Evolutionary conservation across 169 alveolate species (phyloP), one percentile per base, ranked within the genome.

Genomic region (Eimeria praecox): DNA sequence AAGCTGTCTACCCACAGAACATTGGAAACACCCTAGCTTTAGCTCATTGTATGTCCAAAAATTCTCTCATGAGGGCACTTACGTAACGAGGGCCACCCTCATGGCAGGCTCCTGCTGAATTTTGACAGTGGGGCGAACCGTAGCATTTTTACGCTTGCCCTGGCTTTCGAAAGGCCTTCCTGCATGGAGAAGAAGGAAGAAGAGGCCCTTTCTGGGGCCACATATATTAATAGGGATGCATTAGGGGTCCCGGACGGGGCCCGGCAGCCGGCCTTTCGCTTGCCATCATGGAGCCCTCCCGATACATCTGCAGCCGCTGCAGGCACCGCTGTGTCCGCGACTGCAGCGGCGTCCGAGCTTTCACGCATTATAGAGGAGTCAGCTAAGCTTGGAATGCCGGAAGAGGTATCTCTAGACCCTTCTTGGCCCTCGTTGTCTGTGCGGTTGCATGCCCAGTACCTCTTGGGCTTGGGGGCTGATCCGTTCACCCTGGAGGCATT

Each of bases 401-500:
- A 24, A 40, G 54, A 83, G 54, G 30, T 40, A 54, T 30, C 52
- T 0, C 10, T 83, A 18, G 91, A 49, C 20, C 66, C 77, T 12
- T 14, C 24, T 2, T 35, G 52, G 77, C 75, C 75, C 54, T 27
- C 91, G 3, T 40, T 83, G 20, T 16, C 35, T 24, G 38, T n/a
- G 54, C 71, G 62, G 49, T 54, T 85, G 40, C 94, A 94, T 35
- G 94, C 64, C 54, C 20, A 54, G 85, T 94, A 85, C 93, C 92
- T 94, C 75, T 46, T 83, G 62, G 78, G 54, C 42, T 80, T 94
- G 56, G 87, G 90, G 44, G 94, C 90, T 14, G 96, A 94, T 49
- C 92, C 92, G 35, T 54, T 69, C 40, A 40, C 95, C 83, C 66
- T 90, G 40, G 97, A 95, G 94, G 52, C 46, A 30, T 85, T 95